Evolutionary conservation across 2,329 filamentous ascomycete species (phyloP).

Genomic region (Alternaria sp.): DNA sequence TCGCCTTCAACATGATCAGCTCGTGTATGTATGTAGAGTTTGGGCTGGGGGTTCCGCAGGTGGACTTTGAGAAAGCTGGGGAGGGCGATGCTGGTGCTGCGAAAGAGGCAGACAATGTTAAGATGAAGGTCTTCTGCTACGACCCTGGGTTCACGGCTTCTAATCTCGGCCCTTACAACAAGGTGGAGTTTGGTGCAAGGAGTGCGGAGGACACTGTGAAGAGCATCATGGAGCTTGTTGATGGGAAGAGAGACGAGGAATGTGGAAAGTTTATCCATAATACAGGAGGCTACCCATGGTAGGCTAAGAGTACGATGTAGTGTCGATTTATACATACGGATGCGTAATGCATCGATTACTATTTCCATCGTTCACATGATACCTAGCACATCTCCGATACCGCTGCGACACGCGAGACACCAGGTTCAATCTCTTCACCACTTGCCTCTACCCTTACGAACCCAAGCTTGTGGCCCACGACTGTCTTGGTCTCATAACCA

Average conservation of each 20-base stretch:
- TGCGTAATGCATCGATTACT: neutral
- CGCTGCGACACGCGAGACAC: neutral
- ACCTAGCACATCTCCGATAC: neutral
- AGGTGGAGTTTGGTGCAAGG: slow-evolving; percentile 45
- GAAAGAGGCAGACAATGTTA: slow-evolving; percentile 6
- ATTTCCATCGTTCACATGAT: neutral
- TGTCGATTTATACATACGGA: neutral
- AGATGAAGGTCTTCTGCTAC: slow-evolving; percentile 48
- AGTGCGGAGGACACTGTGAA: slow-evolving; percentile 39
- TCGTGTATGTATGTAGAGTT: slow-evolving; percentile 41
- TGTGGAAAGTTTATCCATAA: slow-evolving; percentile 41
- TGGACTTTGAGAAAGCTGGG: slow-evolving; percentile 2
- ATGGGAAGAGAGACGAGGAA: slow-evolving; percentile 48
- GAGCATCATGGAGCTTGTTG: slow-evolving; percentile 46
- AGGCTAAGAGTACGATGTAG: neutral
- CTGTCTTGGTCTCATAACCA: neutral
- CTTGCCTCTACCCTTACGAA: neutral
- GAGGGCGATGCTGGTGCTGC: neutral
- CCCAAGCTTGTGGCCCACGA: neutral
- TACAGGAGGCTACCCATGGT: slow-evolving; percentile 42
- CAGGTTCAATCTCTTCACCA: neutral
- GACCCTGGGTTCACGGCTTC: slow-evolving; percentile 49
- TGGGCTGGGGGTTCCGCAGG: slow-evolving; percentile 20
- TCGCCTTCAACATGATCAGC: slow-evolving; percentile 50
- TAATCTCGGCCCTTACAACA: slow-evolving; percentile 43